A percentile compares a stretch with the other conserved stretches of the same genome.
Evolutionary conservation across 768 basidiomycete genomes (phyloP).

Genomic region (Collybia sordida): DNA sequence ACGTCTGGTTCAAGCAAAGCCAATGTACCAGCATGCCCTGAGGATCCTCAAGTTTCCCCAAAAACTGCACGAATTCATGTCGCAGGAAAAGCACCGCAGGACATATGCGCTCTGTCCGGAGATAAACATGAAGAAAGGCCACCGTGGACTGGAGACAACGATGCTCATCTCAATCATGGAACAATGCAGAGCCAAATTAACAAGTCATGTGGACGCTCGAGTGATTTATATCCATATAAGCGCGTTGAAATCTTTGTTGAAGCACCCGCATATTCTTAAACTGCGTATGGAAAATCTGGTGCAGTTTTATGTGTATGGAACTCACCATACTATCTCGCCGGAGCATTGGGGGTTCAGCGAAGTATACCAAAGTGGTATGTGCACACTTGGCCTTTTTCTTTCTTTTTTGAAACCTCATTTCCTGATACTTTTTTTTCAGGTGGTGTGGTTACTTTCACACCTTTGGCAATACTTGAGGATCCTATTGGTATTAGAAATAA

Average conservation of each 20-base stretch:
- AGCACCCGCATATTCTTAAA: slow-evolving; percentile 47
- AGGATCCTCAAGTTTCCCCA: slow-evolving; percentile 48
- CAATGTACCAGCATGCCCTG: slow-evolving; percentile 36
- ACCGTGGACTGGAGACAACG: slow-evolving; percentile 40
- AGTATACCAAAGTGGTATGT: slow-evolving; percentile 67
- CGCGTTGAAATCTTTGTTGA: slow-evolving; percentile 47
- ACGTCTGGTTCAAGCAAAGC: slow-evolving; percentile 19
- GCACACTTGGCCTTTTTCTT: not conserved
- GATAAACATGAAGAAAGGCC: slow-evolving; percentile 25
- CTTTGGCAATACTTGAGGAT: slow-evolving; percentile 56
- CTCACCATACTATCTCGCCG: slow-evolving; percentile 51
- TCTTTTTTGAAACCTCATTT: not conserved
- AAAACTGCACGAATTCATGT: slow-evolving; percentile 47
- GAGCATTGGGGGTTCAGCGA: slow-evolving; percentile 62
- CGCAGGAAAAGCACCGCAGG: slow-evolving; percentile 24
- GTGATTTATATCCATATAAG: slow-evolving; percentile 69
- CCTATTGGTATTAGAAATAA: slow-evolving; percentile 45
- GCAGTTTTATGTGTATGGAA: slow-evolving; percentile 70
- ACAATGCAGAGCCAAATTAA: slow-evolving; percentile 38
- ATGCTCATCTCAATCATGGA: slow-evolving; percentile 44
- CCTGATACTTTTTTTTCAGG: slow-evolving; percentile 37
- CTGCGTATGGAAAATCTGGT: slow-evolving; percentile 46
- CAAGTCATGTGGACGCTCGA: slow-evolving; percentile 36
- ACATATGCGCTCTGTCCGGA: slow-evolving; percentile 51
- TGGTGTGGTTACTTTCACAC: slow-evolving; percentile 71